Evolutionary conservation across 441 rosid species (phyloP), one percentile per base, ranked within the genome.

Genomic region (Lepidium campestre): DNA sequence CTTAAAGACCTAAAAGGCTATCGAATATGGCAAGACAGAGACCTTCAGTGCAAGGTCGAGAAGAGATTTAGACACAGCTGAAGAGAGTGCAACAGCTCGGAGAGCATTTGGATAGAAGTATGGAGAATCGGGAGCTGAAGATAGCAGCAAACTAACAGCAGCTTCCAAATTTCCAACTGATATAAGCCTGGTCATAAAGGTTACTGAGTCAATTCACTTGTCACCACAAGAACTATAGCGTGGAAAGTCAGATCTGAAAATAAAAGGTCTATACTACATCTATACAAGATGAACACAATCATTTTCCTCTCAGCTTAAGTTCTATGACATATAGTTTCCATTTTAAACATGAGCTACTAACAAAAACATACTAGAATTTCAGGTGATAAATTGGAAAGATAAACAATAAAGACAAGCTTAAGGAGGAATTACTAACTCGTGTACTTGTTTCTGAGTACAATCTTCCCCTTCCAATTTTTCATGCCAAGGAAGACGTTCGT

Each of bases 31-130:
- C 2, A 54, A 45, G 49, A 36, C 5, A 17, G 15, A 58, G 68
- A 89, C 97, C 88, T 94, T 94, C 27, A 93, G 88, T 60, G 97
- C 96, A 73, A 93, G 96, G 76, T 93, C 96, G 52, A 84, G 93
- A 79, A 93, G 97, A 79, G 97, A 91, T 73, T 76, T 83, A 65
- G 99, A 93, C 73, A 94, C 97, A 32, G 97, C 99, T 73, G 97
- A 89, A 71, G 99, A 79, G 76, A 94, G 97, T 68, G 97, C 97
- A 56, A 94, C 96, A 5, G 97, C 99, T 74, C 99, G 97, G 56
- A 94, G 81, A 68, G 99, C 93, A 84, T 91, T 91, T 57, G 89
- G 82, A 81, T 91, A 91, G 80, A 94, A 94, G 80, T 81, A 94
- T 65, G 93, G 71, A 74, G 96, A 87, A 77, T 94, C 99, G 31